phyloP scores from a whole-genome alignment of 768 basidiomycete species.

The Chalciporus piperatus region DNA sequence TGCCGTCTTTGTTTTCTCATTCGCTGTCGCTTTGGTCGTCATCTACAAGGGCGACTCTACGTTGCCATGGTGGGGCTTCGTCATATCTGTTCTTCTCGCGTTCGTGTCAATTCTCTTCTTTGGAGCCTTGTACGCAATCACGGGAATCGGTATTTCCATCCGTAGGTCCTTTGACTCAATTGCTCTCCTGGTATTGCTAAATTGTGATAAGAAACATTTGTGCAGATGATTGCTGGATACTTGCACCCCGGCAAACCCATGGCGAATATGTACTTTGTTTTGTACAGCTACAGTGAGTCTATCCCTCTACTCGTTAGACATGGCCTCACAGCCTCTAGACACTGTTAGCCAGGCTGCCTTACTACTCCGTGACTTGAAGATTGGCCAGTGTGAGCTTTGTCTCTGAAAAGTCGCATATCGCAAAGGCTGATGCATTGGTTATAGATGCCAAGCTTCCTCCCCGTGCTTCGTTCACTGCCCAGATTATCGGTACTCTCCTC shows the following conservation, averaged over 20 bases:
- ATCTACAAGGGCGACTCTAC: slow-evolving; percentile 47
- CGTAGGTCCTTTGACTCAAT: slow-evolving; percentile 14
- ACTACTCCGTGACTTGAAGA: slow-evolving; percentile 59
- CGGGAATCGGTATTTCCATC: slow-evolving; percentile 26
- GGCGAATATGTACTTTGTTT: slow-evolving; percentile 43
- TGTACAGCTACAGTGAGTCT: slow-evolving; percentile 44
- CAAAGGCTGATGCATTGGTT: slow-evolving; percentile 32
- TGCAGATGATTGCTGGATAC: slow-evolving; percentile 38
- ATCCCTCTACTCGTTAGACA: slow-evolving; percentile 21
- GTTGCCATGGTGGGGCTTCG: slow-evolving; percentile 59
- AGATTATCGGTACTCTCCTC: slow-evolving; percentile 54
- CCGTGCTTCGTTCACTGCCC: slow-evolving; percentile 59
- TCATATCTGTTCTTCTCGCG: slow-evolving; percentile 52
- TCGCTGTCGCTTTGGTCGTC: slow-evolving; percentile 52
- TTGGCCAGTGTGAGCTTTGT: slow-evolving; percentile 21
- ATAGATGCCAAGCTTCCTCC: slow-evolving; percentile 56
- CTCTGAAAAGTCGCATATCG: slow-evolving; percentile 13
- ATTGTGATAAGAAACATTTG: slow-evolving; percentile 21
- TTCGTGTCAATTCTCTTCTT: slow-evolving; percentile 50
- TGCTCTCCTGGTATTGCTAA: not conserved
- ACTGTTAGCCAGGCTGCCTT: slow-evolving; percentile 47
- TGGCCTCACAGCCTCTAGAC: slow-evolving; percentile 43
- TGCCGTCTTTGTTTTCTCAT: slow-evolving; percentile 24
- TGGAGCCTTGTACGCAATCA: slow-evolving; percentile 52
- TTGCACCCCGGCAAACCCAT: slow-evolving; percentile 37